phyloP scores from a whole-genome alignment of 129 eudicot species.

The carrot (Daucus carota) region DNA sequence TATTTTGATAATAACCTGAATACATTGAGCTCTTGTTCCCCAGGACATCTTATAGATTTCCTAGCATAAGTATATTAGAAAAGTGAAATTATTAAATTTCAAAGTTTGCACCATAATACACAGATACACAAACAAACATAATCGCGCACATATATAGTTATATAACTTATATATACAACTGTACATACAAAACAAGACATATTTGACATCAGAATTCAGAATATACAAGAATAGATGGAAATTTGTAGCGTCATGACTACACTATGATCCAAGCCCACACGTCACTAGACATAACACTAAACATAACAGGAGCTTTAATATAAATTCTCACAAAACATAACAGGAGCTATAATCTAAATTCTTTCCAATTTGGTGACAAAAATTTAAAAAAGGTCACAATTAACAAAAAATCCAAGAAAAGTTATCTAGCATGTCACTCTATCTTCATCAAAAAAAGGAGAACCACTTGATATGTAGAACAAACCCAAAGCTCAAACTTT shows the following conservation, averaged over 20 bases:
- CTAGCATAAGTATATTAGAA: slow-evolving; percentile 25
- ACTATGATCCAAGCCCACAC: not conserved
- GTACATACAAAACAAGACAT: not conserved
- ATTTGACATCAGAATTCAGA: not conserved
- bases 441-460: not conserved
- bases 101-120: not conserved
- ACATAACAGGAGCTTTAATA: too few species aligned
- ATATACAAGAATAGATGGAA: not conserved
- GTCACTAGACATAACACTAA: not conserved
- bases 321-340: too few species aligned
- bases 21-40: slow-evolving; percentile 48
- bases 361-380: not conserved
- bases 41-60: slow-evolving; percentile 38
- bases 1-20: slow-evolving; percentile 59
- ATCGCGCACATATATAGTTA: not conserved
- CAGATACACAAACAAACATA: not conserved
- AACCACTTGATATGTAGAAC: not conserved
- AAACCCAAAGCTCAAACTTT: not conserved
- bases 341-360: not conserved
- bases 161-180: too few species aligned
- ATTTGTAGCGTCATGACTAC: too few species aligned
- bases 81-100: not conserved
- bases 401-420: not conserved
- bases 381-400: not conserved
- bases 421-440: not conserved